phyloP scores from a whole-genome alignment of 345 rosid species.

The Toxicodendron radicans region DNA sequence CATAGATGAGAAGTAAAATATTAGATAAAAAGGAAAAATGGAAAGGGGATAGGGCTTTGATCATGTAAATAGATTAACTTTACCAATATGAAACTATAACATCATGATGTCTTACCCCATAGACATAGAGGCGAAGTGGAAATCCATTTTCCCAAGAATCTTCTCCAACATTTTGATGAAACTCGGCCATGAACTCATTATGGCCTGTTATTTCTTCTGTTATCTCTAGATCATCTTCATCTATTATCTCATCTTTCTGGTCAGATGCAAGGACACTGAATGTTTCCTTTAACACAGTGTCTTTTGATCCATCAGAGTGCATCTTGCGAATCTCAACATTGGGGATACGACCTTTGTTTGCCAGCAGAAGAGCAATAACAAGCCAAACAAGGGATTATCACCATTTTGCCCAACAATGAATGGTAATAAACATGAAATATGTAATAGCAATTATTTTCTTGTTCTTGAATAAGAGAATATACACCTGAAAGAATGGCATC shows the following conservation, averaged over 20 bases:
- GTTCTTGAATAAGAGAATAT: slow-evolving; percentile 10
- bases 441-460: slow-evolving; percentile 3
- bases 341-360: slow-evolving; percentile 64
- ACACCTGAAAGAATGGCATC: slow-evolving; percentile 79
- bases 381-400: slow-evolving; percentile 4
- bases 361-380: slow-evolving; percentile 25
- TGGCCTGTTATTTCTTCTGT: slow-evolving; percentile 27
- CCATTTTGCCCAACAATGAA: neutral
- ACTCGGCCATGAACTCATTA: slow-evolving; percentile 33
- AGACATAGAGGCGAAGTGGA: slow-evolving; percentile 49
- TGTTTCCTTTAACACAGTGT: slow-evolving; percentile 32
- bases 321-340: slow-evolving; percentile 64
- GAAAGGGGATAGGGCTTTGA: neutral
- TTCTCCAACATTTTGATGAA: slow-evolving; percentile 31
- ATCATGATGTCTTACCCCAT: slow-evolving; percentile 58
- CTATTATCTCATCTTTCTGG: slow-evolving; percentile 32
- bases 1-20: neutral
- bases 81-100: slow-evolving; percentile 1
- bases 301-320: slow-evolving; percentile 39
- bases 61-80: neutral
- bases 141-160: slow-evolving; percentile 33
- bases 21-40: neutral
- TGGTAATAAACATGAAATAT: neutral
- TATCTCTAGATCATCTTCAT: slow-evolving; percentile 32
- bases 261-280: slow-evolving; percentile 19